Base-by-base conservation (phyloP, 1,139 yeast species). In the Pichia sp. region DNA sequence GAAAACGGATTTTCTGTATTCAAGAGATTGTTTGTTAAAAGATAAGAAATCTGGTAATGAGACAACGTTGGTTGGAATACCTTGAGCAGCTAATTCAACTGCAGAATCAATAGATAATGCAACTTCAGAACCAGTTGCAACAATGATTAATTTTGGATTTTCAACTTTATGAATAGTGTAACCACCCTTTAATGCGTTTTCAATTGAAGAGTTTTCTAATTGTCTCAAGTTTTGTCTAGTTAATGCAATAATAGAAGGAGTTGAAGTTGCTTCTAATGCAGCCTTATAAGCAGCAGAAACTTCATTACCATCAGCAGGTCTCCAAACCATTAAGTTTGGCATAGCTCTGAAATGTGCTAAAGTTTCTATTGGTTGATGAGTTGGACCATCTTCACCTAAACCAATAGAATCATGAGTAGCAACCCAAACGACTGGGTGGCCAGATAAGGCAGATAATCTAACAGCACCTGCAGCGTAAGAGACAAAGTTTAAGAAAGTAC, bases 231-330 rank as follows among this genome's bases (percentile, higher is more conserved):
- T 87, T 76, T 94, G 98, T 79, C 99, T 90, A 51, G 97, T 82
- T 59, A 94, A 79, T 56, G 97, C 97, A 69, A 92, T 75, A 63
- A 94, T 74, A 53, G 94, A 78, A 59, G 99, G 98, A 50, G 96
- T 88, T 62, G 76, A 72, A 54, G 72, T 77, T 52, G 83, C 73
- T 66, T 77, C 80, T 56, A 92, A 64, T 49, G 98, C 87, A 59
- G 76, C 75, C 72, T 78, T 73, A 82, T 92, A 92, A 57, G 98
- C 96, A 65, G 97, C 99, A 59, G 97, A 86, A 59, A 86, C 84
- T 77, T 92, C 99, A 71, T 92, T 92, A 76, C 99, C 99, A 70
- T 94, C 98, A 67, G 98, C 98, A 62, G 98, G 98, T 80, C 99
- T 88, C 97, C 97, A 92, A 54, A 92, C 97, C 69, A 84, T 80